A percentile compares a stretch with the other conserved stretches of the same genome.
Conservation (phyloP, 768 basidiomycete genomes). For the Naganishia randhawae region DNA sequence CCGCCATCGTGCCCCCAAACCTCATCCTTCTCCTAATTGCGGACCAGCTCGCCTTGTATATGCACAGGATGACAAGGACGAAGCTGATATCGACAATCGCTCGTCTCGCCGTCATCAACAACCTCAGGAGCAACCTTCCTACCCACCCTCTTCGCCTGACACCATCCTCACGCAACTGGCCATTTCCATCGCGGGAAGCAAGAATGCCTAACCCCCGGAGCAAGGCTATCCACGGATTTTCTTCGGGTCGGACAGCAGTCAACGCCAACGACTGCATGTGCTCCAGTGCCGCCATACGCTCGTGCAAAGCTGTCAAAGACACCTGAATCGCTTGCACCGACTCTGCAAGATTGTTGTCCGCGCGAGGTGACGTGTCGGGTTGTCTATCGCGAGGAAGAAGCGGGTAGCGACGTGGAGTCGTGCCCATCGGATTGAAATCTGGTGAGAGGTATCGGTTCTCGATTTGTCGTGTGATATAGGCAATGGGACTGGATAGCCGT, state of each 20-base stretch:
- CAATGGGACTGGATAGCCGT: not conserved
- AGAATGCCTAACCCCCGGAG: slow-evolving; percentile 6
- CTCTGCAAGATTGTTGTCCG: not conserved
- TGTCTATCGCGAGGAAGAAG: not conserved
- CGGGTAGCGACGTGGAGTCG: not conserved
- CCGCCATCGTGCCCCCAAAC: slow-evolving; percentile 15
- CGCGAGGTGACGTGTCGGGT: not conserved
- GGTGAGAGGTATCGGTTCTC: slow-evolving; percentile 4
- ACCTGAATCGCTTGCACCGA: slow-evolving; percentile 15
- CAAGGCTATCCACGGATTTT: slow-evolving; percentile 8
- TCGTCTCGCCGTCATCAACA: slow-evolving; percentile 3
- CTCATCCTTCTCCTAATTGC: slow-evolving; percentile 4
- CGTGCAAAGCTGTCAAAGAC: slow-evolving; percentile 11
- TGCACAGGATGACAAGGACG: slow-evolving; percentile 1
- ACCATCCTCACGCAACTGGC: not conserved
- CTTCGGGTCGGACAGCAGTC: not conserved
- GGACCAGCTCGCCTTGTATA: not conserved
- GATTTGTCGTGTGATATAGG: not conserved
- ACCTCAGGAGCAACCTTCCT: not conserved
- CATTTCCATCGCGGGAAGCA: not conserved
- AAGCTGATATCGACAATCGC: slow-evolving; percentile 15
- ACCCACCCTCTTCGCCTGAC: not conserved
- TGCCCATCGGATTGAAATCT: not conserved
- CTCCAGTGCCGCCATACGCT: not conserved
- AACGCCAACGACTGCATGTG: not conserved